Conservation (phyloP, 345 rosid species). For the Jatropha curcas region DNA sequence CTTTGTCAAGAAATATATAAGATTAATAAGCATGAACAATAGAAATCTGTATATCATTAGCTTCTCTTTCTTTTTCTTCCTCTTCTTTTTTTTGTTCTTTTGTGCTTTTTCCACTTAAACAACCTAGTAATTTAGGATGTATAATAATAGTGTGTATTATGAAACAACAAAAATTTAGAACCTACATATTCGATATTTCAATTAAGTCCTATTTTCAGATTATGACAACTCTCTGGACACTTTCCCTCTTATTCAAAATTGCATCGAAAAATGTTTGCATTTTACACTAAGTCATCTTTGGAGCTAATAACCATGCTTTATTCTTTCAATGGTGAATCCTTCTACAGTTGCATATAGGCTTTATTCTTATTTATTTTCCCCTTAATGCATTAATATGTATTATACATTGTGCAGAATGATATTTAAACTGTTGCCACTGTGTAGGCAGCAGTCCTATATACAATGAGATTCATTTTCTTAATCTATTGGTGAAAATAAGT, state of each 20-base stretch:
- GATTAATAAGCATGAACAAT: background rate
- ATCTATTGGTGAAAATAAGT: background rate
- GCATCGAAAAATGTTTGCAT: background rate
- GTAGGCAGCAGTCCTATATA: background rate
- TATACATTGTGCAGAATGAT: constrained; percentile 1
- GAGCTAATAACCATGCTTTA: background rate
- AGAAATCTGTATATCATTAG: background rate
- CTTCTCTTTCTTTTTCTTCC: background rate
- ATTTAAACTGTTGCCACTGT: background rate
- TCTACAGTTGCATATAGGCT: background rate
- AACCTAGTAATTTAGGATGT: background rate
- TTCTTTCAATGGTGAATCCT: background rate
- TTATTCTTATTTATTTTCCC: background rate
- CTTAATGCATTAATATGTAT: background rate
- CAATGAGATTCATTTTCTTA: background rate
- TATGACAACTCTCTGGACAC: background rate
- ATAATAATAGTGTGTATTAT: no score
- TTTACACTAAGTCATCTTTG: background rate
- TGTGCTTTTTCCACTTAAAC: background rate
- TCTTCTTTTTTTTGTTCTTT: no score
- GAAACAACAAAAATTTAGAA: no score
- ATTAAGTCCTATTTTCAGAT: background rate
- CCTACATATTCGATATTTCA: background rate
- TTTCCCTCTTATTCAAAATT: background rate
- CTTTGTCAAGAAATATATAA: background rate